Conservation (phyloP, 75 land plant genomes). For the Pinus tabuliformis region DNA sequence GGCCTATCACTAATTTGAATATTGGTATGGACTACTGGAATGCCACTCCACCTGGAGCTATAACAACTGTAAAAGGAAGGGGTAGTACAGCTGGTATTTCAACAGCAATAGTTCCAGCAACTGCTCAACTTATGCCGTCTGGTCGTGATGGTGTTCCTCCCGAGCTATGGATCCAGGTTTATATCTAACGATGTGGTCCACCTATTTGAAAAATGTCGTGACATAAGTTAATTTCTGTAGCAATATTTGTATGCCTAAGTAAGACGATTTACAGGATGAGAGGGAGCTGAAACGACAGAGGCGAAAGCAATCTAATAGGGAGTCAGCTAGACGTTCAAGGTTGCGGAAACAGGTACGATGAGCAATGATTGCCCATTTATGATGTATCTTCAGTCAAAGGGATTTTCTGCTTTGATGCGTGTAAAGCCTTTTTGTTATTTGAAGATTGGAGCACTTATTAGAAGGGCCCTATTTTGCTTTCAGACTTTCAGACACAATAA, state of each 20-base stretch:
- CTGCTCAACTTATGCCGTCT: slow-evolving; percentile 14
- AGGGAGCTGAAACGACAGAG: slow-evolving; percentile 82
- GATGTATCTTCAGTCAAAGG: neutral
- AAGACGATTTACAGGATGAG: slow-evolving; percentile 57
- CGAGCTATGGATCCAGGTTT: slow-evolving; percentile 51
- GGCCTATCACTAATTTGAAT: slow-evolving; percentile 68
- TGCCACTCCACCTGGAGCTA: slow-evolving; percentile 31
- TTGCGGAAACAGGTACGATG: slow-evolving; percentile 70
- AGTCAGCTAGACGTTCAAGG: slow-evolving; percentile 90
- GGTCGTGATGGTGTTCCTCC: slow-evolving; percentile 31
- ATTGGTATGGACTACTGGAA: slow-evolving; percentile 92
- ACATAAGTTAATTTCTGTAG: neutral
- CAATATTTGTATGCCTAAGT: neutral
- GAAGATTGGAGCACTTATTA: neutral
- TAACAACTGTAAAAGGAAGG: slow-evolving; percentile 32
- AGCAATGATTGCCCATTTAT: neutral
- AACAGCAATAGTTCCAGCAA: slow-evolving; percentile 22
- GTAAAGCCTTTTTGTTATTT: neutral
- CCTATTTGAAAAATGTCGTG: neutral
- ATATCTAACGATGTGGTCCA: neutral
- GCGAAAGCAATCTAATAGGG: slow-evolving; percentile 92
- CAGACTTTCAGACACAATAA: no score
- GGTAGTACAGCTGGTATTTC: slow-evolving; percentile 18
- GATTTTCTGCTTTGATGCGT: neutral
- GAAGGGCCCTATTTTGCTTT: neutral